A percentile compares a stretch with the other conserved stretches of the same genome.
Conservation (phyloP, 2,329 filamentous ascomycete species). For the Diplocarpon rosae region DNA sequence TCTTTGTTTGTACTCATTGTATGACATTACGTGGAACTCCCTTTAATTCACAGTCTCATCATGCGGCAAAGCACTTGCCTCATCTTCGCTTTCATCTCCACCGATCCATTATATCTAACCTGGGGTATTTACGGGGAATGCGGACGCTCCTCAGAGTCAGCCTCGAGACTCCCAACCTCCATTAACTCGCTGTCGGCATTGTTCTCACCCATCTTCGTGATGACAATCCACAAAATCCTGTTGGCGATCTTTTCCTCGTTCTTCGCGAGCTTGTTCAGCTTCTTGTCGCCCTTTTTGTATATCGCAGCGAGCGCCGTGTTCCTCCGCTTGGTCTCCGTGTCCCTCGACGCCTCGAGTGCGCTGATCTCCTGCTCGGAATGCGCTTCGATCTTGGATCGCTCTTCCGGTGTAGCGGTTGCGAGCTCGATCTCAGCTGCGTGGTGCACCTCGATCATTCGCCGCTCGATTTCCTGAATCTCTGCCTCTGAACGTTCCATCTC, state of each 20-base stretch:
- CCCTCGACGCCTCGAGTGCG: constrained; percentile 2
- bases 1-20: too few relatives aligned
- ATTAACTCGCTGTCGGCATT: constrained; percentile 5
- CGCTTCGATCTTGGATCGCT: not conserved
- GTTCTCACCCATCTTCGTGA: constrained; percentile 12
- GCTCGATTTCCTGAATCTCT: constrained; percentile 7
- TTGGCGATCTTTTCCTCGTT: constrained; percentile 21
- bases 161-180: not conserved
- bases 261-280: constrained; percentile 14
- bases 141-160: not conserved
- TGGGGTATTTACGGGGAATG: not conserved
- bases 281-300: constrained; percentile 21
- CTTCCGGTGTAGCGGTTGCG: not conserved
- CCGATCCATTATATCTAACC: too few relatives aligned
- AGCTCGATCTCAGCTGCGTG: constrained; percentile 8
- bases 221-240: constrained; percentile 22
- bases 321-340: constrained; percentile 9
- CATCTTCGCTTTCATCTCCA: too few relatives aligned
- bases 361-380: constrained; percentile 8
- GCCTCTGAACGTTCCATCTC: constrained; percentile 10
- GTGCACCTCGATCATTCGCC: constrained; percentile 6
- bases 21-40: too few relatives aligned
- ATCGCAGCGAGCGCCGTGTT: constrained; percentile 19
- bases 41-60: too few relatives aligned
- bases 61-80: too few relatives aligned